Evolutionary conservation across 2,329 filamentous ascomycete genomes (phyloP).

Genomic region (Alternaria tenuissima): DNA sequence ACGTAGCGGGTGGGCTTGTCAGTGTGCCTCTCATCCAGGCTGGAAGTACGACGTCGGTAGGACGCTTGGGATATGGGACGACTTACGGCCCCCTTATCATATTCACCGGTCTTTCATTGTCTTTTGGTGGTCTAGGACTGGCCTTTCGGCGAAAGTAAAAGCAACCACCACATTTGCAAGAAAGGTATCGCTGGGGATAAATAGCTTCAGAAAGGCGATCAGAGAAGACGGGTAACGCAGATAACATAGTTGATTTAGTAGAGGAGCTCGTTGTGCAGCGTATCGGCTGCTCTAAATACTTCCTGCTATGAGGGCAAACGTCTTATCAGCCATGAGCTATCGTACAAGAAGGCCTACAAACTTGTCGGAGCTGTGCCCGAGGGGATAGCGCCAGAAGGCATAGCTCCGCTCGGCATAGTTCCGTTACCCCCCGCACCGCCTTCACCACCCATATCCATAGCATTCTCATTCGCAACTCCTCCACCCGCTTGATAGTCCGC

Average conservation of each 20-base stretch:
- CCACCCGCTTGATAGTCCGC: constrained; percentile 31
- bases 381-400: constrained; percentile 24
- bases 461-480: constrained; percentile 26
- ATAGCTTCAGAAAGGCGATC: neutral
- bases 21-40: constrained; percentile 54
- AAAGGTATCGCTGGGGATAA: neutral
- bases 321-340: neutral
- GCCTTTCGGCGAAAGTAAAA: constrained; percentile 23
- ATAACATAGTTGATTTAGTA: neutral
- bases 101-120: constrained; percentile 51
- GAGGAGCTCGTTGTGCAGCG: neutral
- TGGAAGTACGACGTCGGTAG: constrained; percentile 15
- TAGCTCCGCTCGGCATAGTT: constrained; percentile 15
- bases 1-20: constrained; percentile 56
- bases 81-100: constrained; percentile 53
- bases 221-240: neutral
- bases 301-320: neutral
- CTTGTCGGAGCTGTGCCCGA: neutral
- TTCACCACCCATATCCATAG: constrained; percentile 10
- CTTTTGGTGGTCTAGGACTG: constrained; percentile 30
- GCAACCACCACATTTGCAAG: constrained; percentile 36
- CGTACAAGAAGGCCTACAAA: neutral
- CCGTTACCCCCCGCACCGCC: constrained; percentile 3
- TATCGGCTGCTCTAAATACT: neutral
- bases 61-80: constrained; percentile 48